Evolutionary conservation across 805 yeast species (phyloP).

Genomic region (Starmerella bombi): DNA sequence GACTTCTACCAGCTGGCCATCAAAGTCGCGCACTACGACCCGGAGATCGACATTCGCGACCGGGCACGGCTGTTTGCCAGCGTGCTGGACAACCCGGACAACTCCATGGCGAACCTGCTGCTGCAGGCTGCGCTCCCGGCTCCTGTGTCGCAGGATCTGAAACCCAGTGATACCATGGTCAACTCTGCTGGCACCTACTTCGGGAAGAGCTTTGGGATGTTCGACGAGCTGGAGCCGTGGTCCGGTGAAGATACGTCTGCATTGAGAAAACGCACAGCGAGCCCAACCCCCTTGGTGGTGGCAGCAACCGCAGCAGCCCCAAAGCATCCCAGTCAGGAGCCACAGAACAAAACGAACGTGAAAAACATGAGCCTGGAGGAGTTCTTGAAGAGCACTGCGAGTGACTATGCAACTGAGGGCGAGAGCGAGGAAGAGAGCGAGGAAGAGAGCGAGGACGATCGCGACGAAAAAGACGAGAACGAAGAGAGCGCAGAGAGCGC

Average conservation of each 20-base stretch:
- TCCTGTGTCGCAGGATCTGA: slow-evolving; percentile 27
- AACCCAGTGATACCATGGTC: slow-evolving; percentile 18
- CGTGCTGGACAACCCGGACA: slow-evolving; percentile 39
- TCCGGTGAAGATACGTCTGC: slow-evolving; percentile 22
- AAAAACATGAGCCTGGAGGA: slow-evolving; percentile 65
- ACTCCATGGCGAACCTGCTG: slow-evolving; percentile 54
- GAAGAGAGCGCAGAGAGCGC: slow-evolving; percentile 15
- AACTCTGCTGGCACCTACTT: slow-evolving; percentile 25
- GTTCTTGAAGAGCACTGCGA: slow-evolving; percentile 40
- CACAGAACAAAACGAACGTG: too few species aligned
- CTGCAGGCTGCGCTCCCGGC: slow-evolving; percentile 67
- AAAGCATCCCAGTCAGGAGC: neutral
- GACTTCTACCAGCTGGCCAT: slow-evolving; percentile 50
- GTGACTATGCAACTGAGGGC: slow-evolving; percentile 21
- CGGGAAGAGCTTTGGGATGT: slow-evolving; percentile 26
- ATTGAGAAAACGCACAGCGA: neutral
- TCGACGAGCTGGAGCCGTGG: slow-evolving; percentile 36
- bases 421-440: slow-evolving; percentile 25
- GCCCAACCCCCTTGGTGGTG: neutral
- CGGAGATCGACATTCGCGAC: slow-evolving; percentile 66
- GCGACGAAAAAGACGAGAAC: slow-evolving; percentile 24
- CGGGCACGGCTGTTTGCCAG: slow-evolving; percentile 62
- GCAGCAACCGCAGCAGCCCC: too few species aligned
- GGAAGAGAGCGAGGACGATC: slow-evolving; percentile 1
- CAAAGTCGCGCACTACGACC: slow-evolving; percentile 59